Evolutionary conservation across 331 rosid species (phyloP).

Genomic region (Malus hybrid): DNA sequence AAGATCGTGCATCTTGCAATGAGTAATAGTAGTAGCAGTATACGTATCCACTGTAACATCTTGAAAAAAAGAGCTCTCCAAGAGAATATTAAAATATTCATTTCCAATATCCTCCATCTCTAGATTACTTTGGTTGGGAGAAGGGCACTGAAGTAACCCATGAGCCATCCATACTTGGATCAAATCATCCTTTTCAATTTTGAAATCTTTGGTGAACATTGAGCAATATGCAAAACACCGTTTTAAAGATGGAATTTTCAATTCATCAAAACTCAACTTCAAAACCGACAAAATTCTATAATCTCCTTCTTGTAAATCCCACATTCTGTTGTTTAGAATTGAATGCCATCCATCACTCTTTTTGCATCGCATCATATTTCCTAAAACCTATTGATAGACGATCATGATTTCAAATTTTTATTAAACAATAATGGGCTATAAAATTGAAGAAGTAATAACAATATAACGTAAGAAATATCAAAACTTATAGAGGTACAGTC

Average conservation of each 20-base stretch:
- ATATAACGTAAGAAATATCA: too few species aligned
- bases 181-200: background rate
- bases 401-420: background rate
- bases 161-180: conserved; percentile 1
- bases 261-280: background rate
- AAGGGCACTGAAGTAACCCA: background rate
- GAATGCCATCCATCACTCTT: background rate
- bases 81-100: background rate
- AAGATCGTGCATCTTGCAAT: background rate
- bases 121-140: background rate
- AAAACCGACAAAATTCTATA: background rate
- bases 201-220: background rate
- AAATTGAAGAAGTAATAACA: too few species aligned
- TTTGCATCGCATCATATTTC: background rate
- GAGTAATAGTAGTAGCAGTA: too few species aligned
- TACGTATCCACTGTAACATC: background rate
- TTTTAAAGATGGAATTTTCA: background rate
- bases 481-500: too few species aligned
- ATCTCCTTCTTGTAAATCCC: background rate
- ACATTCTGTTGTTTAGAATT: background rate
- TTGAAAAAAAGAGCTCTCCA: background rate
- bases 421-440: background rate
- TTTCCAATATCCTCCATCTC: background rate
- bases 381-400: background rate
- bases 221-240: background rate